Evolutionary conservation across 2,329 filamentous ascomycete genomes (phyloP), one percentile per base, ranked within the genome.

Genomic region (Capronia americana): DNA sequence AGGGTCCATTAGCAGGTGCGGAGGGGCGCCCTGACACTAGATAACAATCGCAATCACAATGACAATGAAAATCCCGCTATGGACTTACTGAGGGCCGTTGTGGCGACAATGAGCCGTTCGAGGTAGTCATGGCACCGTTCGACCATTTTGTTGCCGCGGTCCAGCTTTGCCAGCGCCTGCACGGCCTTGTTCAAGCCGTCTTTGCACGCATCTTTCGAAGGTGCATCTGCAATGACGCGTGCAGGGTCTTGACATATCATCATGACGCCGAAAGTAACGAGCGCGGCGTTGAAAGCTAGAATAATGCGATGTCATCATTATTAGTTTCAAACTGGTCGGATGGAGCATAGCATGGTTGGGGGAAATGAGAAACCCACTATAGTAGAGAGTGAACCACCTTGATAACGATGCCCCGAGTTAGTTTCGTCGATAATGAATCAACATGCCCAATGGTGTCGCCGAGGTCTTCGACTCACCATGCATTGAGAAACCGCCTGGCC

Each of bases 111-210:
- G 20, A 77, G 70, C 28, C 73, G 67, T 44, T 74, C 64, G 7
- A 78, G 64, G 48, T 75, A 77, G 12, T 66, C 63, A 24, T 71
- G 62, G 56, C 76, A 77, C 32, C 73, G 73, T 32, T 76, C 74
- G 2, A 77, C 66, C 61, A 76, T 71, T 8, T 71, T 68, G 51
- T 78, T 78, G 1, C 73, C 74, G 14, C 57, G 51, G 48, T 78
- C 76, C 0, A 78, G 70, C 12, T 61, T 65, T 0, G 46, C 65
- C 20, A 78, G 64, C 17, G 73, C 71, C 5, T 59, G n/a, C n/a
- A 56, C 34, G 48, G 48, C 60, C 26, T 20, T 55, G 24, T 62
- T 28, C 10, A 62, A 32, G 28, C 50, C 23, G 17, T 55, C 48
- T 32, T 26, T 62, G 34, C 60, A 62, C 2, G 30, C 48, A 4